phyloP scores from a whole-genome alignment of 306 rosid genomes.

The Malus orientalis region DNA sequence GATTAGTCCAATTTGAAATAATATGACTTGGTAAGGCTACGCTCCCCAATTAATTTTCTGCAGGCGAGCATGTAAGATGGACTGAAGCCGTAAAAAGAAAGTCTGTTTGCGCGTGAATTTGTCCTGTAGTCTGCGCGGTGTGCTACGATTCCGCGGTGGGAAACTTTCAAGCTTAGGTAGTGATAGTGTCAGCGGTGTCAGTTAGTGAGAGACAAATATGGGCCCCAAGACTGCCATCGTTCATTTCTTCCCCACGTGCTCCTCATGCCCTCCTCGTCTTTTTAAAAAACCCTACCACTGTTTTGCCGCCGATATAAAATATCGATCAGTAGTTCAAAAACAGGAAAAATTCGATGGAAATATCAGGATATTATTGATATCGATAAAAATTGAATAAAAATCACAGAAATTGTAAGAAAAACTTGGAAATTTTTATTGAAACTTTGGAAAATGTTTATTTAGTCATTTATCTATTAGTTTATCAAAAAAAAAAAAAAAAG shows the following conservation, averaged over 20 bases:
- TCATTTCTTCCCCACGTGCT: not conserved
- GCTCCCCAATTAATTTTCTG: not conserved
- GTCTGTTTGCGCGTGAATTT: not conserved
- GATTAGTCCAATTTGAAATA: no score
- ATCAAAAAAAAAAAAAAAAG: no score
- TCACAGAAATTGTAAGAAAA: no score
- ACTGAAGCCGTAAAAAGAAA: not conserved
- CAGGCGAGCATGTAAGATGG: no score
- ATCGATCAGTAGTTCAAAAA: no score
- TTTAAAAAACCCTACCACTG: not conserved
- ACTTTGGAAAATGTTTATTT: no score
- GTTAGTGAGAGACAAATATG: not conserved
- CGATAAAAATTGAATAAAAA: no score
- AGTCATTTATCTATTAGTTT: no score
- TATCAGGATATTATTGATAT: no score
- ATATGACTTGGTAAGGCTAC: no score
- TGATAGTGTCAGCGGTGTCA: not conserved
- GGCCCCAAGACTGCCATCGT: not conserved
- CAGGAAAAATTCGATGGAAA: no score
- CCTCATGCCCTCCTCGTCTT: not conserved
- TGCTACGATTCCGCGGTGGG: constrained; percentile 10
- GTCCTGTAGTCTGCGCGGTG: not conserved
- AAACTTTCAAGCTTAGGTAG: constrained; percentile 24
- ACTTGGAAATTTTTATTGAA: no score
- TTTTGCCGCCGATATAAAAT: not conserved